phyloP scores from a whole-genome alignment of 169 alveolate species.

The Babesia divergens region DNA sequence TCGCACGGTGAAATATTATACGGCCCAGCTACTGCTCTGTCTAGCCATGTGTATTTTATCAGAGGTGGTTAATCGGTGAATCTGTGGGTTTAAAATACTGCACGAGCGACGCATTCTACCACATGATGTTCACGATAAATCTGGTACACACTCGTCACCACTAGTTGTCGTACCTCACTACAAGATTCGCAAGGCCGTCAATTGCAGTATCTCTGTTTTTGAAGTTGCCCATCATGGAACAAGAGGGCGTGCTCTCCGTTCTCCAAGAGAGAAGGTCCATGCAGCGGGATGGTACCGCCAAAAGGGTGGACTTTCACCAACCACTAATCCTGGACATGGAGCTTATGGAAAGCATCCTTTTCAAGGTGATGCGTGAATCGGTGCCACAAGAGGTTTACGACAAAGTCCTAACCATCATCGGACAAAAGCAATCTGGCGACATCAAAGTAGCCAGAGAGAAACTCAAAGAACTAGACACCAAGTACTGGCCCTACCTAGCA shows the following conservation, averaged over 20 bases:
- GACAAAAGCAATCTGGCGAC: background rate
- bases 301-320: conserved; percentile 22
- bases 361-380: background rate
- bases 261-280: conserved; percentile 5
- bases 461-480: background rate
- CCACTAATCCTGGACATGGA: background rate
- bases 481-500: conserved; percentile 24
- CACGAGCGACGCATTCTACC: too few species aligned
- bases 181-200: too few species aligned
- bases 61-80: too few species aligned
- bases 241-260: background rate
- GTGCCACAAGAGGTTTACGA: background rate
- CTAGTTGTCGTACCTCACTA: too few species aligned
- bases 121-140: too few species aligned
- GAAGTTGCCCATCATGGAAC: background rate
- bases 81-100: too few species aligned
- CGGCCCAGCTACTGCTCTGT: too few species aligned
- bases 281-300: background rate
- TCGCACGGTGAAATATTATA: background rate
- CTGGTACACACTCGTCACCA: too few species aligned
- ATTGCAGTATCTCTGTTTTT: too few species aligned
- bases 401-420: background rate
- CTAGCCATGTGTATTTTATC: too few species aligned
- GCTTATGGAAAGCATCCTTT: background rate
- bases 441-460: conserved; percentile 2